Evolutionary conservation across 495 filamentous ascomycete genomes (phyloP), one percentile per base, ranked within the genome.

Genomic region (Trichoderma virens): DNA sequence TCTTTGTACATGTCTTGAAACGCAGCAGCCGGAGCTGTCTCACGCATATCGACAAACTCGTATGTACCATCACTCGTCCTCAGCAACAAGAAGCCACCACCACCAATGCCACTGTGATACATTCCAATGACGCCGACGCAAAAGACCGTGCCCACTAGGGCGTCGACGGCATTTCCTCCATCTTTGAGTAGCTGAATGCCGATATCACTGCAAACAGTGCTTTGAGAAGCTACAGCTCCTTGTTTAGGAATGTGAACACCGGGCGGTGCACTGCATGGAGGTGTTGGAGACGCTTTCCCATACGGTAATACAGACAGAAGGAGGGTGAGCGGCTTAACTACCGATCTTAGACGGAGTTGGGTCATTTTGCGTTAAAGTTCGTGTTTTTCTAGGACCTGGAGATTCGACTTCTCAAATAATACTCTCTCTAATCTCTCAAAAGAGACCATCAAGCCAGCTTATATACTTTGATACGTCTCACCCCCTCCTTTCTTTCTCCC

Each of bases 61-160:
- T 84, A 90, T 6, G 72, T 71, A 9, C 87, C 86, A 62, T 85
- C 75, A 5, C 79, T 76, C 16, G 76, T 70, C 28, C 85, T 80
- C 4, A 91, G 80, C 2, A 93, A 78, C 83, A 89, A 88, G 74
- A 93, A 94, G 0, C 90, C 90, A n/a, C 90, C 90, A 8, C 90
- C 90, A 3, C 88, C 88, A 61, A 92, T 85, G 0, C 88, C 89
- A 64, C 83, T 88, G 68, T 92, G 88, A 65, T 90, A 89, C 88
- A 91, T 91, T 83, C 83, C 84, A 61, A 84, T 79, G 13, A 87
- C 82, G 6, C 86, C 84, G 34, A 89, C 75, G 62, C 86, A 65
- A 27, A 65, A 62, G 30, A 72, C 70, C 0, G 87, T 87, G 8
- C 84, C 85, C 27, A 90, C 80, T 51, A 88, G 72, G 60, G 86